A percentile compares a stretch with the other conserved stretches of the same genome.
Conservation (phyloP, 1,139 yeast genomes). For the Zygoascus meyerae region DNA sequence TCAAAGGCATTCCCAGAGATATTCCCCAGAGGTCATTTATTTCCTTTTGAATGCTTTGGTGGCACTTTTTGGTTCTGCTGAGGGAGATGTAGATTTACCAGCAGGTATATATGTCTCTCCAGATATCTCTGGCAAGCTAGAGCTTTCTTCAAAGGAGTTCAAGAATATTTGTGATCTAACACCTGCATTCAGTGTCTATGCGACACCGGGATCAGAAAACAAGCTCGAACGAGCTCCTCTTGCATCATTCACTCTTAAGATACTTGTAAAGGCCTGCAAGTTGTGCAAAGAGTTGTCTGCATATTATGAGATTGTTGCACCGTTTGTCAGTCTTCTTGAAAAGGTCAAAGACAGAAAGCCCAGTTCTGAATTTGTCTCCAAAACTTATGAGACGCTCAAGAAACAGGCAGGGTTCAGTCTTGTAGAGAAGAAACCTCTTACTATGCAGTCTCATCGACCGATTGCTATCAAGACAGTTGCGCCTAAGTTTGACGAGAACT, state of each 20-base stretch:
- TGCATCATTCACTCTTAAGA: constrained; percentile 7
- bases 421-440: constrained; percentile 60
- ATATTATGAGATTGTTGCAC: constrained; percentile 50
- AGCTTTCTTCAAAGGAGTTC: background rate
- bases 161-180: background rate
- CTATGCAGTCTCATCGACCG: constrained; percentile 83
- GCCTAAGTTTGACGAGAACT: constrained; percentile 93
- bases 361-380: constrained; percentile 3
- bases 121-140: background rate
- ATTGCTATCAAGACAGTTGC: constrained; percentile 78
- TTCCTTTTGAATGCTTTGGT: constrained; percentile 6
- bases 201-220: background rate
- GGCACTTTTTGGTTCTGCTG: background rate
- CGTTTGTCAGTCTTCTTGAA: constrained; percentile 31
- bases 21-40: constrained; percentile 61
- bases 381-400: constrained; percentile 35
- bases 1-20: constrained; percentile 75
- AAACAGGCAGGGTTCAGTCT: constrained; percentile 48
- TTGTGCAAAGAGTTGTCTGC: constrained; percentile 65
- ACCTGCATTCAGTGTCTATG: background rate
- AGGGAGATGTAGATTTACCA: background rate
- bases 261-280: constrained; percentile 20
- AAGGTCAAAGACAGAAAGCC: constrained; percentile 9
- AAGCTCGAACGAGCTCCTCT: background rate
- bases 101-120: background rate